phyloP scores from a whole-genome alignment of 768 basidiomycete species.

The Lactifluus pinguis region DNA sequence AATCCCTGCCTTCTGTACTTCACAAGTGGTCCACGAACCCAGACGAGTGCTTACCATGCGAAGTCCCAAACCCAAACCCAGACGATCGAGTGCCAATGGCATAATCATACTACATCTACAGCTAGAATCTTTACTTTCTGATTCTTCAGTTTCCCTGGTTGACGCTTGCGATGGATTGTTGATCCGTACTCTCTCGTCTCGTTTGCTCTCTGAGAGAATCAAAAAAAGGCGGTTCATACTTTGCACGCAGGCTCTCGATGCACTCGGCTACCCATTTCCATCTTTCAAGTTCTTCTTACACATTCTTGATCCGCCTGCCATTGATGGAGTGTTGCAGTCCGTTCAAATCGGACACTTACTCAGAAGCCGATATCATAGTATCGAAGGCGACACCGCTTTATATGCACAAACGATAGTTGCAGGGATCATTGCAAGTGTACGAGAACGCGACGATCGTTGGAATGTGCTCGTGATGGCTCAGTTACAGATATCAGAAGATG shows the following conservation, averaged over 20 bases:
- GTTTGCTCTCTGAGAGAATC: neutral
- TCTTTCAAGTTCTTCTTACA: neutral
- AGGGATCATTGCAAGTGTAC: neutral
- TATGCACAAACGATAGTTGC: neutral
- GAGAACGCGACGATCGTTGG: neutral
- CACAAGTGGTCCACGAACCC: neutral
- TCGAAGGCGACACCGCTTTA: neutral
- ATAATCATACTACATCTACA: no score
- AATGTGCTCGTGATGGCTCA: neutral
- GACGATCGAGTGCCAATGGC: no score
- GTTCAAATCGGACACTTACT: neutral
- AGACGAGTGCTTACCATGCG: no score
- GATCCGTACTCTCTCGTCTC: neutral
- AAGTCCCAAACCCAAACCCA: no score
- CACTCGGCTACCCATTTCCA: neutral
- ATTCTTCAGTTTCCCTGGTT: no score
- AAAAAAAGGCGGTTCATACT: neutral
- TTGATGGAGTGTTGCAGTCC: neutral
- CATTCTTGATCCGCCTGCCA: neutral
- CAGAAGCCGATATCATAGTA: neutral
- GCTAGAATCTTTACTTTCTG: no score
- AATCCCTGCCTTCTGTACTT: neutral
- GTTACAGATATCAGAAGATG: neutral
- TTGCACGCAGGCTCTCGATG: neutral
- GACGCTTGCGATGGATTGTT: neutral